phyloP scores from a whole-genome alignment of 495 filamentous ascomycete species.

The Lasiosphaeris hirsuta region DNA sequence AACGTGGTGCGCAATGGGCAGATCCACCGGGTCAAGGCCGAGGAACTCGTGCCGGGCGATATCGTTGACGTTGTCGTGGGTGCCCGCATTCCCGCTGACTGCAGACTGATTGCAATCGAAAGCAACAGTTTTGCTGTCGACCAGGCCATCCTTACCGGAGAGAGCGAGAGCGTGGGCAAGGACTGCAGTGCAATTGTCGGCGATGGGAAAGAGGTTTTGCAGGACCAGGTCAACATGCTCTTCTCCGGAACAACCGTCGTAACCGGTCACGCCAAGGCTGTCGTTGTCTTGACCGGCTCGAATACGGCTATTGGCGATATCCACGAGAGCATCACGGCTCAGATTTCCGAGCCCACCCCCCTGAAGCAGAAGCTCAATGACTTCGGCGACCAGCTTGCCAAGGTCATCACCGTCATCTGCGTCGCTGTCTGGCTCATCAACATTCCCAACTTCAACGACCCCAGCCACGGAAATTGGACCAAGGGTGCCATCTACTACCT shows the following conservation, averaged over 20 bases:
- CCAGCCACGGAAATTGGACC: conserved; percentile 87
- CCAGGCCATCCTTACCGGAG: conserved; percentile 96
- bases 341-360: conserved; percentile 96
- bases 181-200: conserved; percentile 60
- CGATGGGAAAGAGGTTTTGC: conserved; percentile 86
- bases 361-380: conserved; percentile 98
- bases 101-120: conserved; percentile 81
- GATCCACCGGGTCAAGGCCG: conserved; percentile 76
- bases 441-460: conserved; percentile 92
- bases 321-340: conserved; percentile 94
- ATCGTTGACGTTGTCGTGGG: conserved; percentile 86
- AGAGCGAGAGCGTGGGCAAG: conserved; percentile 96
- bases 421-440: conserved; percentile 98
- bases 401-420: conserved; percentile 97
- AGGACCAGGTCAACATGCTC: conserved; percentile 96
- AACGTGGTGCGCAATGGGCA: conserved; percentile 82
- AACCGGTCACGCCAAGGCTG: conserved; percentile 85
- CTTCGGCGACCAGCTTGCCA: conserved; percentile 94
- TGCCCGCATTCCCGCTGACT: conserved; percentile 95
- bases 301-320: conserved; percentile 98
- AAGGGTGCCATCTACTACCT: conserved; percentile 99
- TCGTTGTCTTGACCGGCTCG: conserved; percentile 87
- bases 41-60: conserved; percentile 95
- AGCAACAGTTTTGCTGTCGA: conserved; percentile 97
- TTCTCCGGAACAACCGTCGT: conserved; percentile 98